Base-by-base conservation (phyloP, 148 eudicot genomes). In the Talinum fruticosum region DNA sequence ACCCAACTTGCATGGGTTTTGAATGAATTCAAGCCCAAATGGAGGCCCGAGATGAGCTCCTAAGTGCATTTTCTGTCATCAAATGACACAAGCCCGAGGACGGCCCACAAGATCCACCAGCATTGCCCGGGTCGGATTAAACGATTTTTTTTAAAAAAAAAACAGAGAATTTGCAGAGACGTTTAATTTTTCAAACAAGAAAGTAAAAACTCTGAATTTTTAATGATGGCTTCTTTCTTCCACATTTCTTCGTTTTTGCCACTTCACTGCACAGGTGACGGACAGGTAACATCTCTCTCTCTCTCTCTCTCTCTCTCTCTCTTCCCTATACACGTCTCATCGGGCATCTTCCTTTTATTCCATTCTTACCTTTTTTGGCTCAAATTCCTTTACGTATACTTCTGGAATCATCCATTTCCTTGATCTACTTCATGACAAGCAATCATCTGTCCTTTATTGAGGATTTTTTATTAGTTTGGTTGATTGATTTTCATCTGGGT, bases 331-430 rank as follows among this genome's bases (percentile, higher is more conserved):
- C 64, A 59, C 64, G 64, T 59, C 29, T 59, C 64, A n/a, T 59
- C 28, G 26, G 28, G 8, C 64, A 59, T 59, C 64, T 54, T 54
- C 61, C 26, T 59, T 23, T 59, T 59, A 59, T 59, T 59, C 64
- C 64, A 59, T 23, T 59, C 64, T n/a, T 23, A 59, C 64, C 64
- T 59, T 59, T 59, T 51, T 24, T 59, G 28, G 64, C 10, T n/a
- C 64, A 59, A n/a, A n/a, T 59, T 59, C 64, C 64, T 59, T 28
- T 62, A 10, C 33, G 66, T 62, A 62, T 62, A 26, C 66, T 77
- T 77, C 69, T 67, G 44, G 65, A 66, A 78, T 82, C 72, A 77
- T 77, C 54, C 34, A 32, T 51, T 51, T 51, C 57, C 23, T 51
- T 23, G 59, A 41, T 71, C 66, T 47, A 10, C 37, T 71, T 76